These are phyloP conservation scores for Candida piceae DNA, from an alignment of 805 yeast species.

Conservation along the genomic window DNA sequence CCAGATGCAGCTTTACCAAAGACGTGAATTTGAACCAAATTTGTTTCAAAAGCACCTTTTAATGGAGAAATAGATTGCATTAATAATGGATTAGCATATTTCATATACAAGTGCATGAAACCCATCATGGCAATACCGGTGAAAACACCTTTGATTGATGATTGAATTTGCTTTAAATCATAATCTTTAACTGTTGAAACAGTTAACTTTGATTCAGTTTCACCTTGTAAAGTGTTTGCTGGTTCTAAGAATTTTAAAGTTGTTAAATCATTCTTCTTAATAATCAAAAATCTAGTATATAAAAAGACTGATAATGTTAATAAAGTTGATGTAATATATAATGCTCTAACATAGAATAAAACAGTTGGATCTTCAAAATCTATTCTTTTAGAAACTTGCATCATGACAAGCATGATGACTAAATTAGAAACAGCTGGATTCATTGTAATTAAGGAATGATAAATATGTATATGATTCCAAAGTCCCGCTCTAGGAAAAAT, in stretches of 20 bases:
- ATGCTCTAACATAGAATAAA: constrained; percentile 68
- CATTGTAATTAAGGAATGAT: constrained; percentile 36
- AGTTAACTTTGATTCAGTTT: constrained; percentile 64
- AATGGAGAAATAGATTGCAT: constrained; percentile 91
- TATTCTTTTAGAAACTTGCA: constrained; percentile 87
- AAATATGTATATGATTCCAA: not conserved
- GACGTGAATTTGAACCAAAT: constrained; percentile 86
- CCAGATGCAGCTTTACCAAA: constrained; percentile 80
- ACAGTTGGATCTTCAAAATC: constrained; percentile 82
- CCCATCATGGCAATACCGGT: constrained; percentile 95
- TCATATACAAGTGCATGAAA: constrained; percentile 96
- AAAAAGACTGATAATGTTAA: constrained; percentile 64
- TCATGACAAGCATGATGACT: constrained; percentile 89
- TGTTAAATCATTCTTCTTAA: constrained; percentile 80
- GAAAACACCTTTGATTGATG: constrained; percentile 75
- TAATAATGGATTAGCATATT: constrained; percentile 93
- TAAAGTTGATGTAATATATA: constrained; percentile 62
- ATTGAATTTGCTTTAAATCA: constrained; percentile 81
- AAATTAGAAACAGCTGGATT: constrained; percentile 86
- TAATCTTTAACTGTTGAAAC: constrained; percentile 93
- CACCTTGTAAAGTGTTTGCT: constrained; percentile 73
- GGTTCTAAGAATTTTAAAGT: constrained; percentile 89
- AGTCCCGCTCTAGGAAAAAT: not conserved
- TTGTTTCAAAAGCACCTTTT: constrained; percentile 84
- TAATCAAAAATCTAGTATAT: constrained; percentile 54